Conservation (phyloP, 805 yeast genomes). For the Novakomyces olei region DNA sequence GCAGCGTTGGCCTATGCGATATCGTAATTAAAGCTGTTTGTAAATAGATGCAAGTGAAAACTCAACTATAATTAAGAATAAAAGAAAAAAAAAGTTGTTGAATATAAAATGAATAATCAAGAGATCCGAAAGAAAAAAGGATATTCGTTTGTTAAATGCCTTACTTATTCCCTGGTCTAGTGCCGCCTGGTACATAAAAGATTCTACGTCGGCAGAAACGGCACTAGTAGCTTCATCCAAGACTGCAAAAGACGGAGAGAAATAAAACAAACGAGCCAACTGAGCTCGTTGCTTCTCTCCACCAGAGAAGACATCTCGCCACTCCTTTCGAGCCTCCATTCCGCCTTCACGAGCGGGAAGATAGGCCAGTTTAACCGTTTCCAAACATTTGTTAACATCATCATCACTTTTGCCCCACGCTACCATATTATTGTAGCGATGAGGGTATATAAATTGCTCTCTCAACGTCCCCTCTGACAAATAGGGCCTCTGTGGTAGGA, state of each 20-base stretch:
- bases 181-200: constrained; percentile 68
- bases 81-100: too few relatives aligned
- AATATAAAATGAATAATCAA: too few relatives aligned
- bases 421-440: constrained; percentile 54
- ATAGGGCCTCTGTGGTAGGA: constrained; percentile 71
- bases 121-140: too few relatives aligned
- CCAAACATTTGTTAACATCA: constrained; percentile 40
- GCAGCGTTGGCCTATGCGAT: too few relatives aligned
- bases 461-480: constrained; percentile 61
- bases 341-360: constrained; percentile 43
- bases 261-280: constrained; percentile 79
- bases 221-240: constrained; percentile 92
- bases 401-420: constrained; percentile 49
- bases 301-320: constrained; percentile 73
- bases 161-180: constrained; percentile 47
- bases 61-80: too few relatives aligned
- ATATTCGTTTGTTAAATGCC: too few relatives aligned
- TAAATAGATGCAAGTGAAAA: too few relatives aligned
- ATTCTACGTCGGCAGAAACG: constrained; percentile 76
- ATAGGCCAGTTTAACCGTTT: constrained; percentile 63
- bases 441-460: constrained; percentile 79
- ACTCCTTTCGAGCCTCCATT: constrained; percentile 22
- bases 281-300: constrained; percentile 90
- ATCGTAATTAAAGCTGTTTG: too few relatives aligned
- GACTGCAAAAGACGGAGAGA: constrained; percentile 80